These are phyloP conservation scores for Mortierella sp. DNA, from an alignment of 371 early-diverging fungal species.

Conservation along the genomic window DNA sequence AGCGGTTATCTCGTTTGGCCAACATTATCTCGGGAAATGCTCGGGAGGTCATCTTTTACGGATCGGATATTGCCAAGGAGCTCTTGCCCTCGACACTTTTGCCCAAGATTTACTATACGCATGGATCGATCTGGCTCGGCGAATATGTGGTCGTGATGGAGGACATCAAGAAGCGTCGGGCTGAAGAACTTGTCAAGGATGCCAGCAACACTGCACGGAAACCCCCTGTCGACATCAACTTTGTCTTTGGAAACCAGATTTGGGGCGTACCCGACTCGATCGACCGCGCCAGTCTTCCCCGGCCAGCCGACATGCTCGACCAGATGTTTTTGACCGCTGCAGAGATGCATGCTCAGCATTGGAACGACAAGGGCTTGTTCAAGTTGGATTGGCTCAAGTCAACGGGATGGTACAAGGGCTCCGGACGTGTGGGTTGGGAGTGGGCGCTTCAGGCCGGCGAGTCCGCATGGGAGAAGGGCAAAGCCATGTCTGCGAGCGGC, in stretches of 20 bases:
- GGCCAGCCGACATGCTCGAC: slow-evolving; percentile 19
- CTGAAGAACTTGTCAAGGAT: background rate
- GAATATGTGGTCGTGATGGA: slow-evolving; percentile 47
- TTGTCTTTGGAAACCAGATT: slow-evolving; percentile 48
- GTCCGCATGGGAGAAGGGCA: slow-evolving; percentile 24
- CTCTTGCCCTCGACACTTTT: slow-evolving; percentile 25
- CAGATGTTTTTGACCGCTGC: slow-evolving; percentile 44
- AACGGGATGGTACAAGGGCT: slow-evolving; percentile 29
- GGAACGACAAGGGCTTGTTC: slow-evolving; percentile 31
- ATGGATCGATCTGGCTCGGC: slow-evolving; percentile 30
- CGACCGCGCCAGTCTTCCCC: slow-evolving; percentile 16
- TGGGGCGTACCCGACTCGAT: slow-evolving; percentile 36
- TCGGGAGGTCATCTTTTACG: slow-evolving; percentile 41
- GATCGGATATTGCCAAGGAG: slow-evolving; percentile 31
- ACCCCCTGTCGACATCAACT: slow-evolving; percentile 40
- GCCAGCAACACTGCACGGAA: background rate
- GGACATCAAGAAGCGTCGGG: slow-evolving; percentile 36
- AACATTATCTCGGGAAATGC: slow-evolving; percentile 34
- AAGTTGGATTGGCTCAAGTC: slow-evolving; percentile 33
- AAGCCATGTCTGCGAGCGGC: slow-evolving; percentile 22
- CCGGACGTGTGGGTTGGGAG: slow-evolving; percentile 27
- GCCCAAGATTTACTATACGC: slow-evolving; percentile 33
- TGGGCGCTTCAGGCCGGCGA: slow-evolving; percentile 27
- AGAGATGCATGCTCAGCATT: slow-evolving; percentile 39
- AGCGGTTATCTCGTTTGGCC: slow-evolving; percentile 11